A percentile compares a stretch with the other conserved stretches of the same genome.
phyloP scores from a whole-genome alignment of 495 filamentous ascomycete genomes.

The Trichoderma erinaceum region DNA sequence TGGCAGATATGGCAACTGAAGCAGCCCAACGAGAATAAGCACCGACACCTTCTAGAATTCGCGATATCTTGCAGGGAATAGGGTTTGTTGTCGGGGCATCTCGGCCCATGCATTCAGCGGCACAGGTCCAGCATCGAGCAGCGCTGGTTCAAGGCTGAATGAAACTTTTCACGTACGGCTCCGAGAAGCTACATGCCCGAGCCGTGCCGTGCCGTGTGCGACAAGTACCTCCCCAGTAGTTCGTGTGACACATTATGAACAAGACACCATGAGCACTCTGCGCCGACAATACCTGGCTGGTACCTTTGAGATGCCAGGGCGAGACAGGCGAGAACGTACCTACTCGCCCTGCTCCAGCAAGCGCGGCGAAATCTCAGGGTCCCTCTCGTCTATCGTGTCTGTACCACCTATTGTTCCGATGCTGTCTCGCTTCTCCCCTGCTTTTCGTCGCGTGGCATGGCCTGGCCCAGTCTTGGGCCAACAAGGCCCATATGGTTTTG shows the following conservation, averaged over 20 bases:
- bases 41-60: neutral
- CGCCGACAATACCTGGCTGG: neutral
- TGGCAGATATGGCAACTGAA: neutral
- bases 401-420: neutral
- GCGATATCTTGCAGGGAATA: constrained; percentile 3
- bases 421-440: constrained; percentile 3
- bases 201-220: neutral
- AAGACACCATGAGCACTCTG: neutral
- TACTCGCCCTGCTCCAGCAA: neutral
- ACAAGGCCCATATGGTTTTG: too few relatives aligned
- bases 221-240: neutral
- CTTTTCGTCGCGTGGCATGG: neutral
- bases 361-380: constrained; percentile 1
- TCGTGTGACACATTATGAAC: neutral
- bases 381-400: constrained; percentile 12
- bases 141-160: neutral
- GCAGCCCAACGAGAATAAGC: neutral
- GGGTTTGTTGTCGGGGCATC: neutral
- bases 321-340: neutral
- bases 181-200: neutral
- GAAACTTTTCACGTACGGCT: neutral
- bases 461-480: neutral
- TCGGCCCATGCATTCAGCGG: neutral
- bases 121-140: neutral
- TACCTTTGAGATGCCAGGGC: neutral